Evolutionary conservation across 139 green algal genomes (phyloP).

Genomic region (Chlamydomonas schloesseri): DNA sequence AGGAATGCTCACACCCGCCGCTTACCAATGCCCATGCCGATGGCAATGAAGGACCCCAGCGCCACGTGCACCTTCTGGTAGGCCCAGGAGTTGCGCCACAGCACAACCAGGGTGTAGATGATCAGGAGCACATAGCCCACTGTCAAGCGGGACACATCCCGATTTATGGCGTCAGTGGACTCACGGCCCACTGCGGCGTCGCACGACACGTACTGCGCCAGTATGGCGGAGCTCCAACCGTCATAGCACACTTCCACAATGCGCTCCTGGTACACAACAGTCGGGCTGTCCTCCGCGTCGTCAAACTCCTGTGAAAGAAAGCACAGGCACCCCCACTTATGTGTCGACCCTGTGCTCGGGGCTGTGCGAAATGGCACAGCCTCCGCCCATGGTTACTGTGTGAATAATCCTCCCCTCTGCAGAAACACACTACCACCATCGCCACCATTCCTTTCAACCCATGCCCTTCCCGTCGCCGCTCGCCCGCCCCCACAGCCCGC

Average conservation of each 20-base stretch:
- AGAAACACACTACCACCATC: no score
- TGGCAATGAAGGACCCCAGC: neutral
- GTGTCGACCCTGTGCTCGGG: neutral
- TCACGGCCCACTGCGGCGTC: neutral
- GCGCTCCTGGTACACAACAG: slow-evolving; percentile 15
- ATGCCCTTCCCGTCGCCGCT: no score
- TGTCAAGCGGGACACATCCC: slow-evolving; percentile 7
- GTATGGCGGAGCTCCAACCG: neutral
- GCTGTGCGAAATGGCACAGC: no score
- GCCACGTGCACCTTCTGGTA: slow-evolving; percentile 49
- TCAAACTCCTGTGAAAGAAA: neutral
- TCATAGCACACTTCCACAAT: slow-evolving; percentile 1
- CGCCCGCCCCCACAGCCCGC: no score
- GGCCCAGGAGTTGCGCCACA: slow-evolving; percentile 23
- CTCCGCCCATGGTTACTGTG: no score
- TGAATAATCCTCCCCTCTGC: no score
- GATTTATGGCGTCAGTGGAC: slow-evolving; percentile 27
- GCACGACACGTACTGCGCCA: slow-evolving; percentile 19
- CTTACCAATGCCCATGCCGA: slow-evolving; percentile 3
- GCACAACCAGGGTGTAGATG: slow-evolving; percentile 24
- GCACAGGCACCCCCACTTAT: neutral
- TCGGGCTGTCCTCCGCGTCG: neutral
- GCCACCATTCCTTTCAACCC: no score
- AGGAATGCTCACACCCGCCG: no score
- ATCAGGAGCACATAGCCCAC: slow-evolving; percentile 44